Evolutionary conservation across 768 basidiomycete species (phyloP).

Genomic region (Hemileccinum rubropunctum): DNA sequence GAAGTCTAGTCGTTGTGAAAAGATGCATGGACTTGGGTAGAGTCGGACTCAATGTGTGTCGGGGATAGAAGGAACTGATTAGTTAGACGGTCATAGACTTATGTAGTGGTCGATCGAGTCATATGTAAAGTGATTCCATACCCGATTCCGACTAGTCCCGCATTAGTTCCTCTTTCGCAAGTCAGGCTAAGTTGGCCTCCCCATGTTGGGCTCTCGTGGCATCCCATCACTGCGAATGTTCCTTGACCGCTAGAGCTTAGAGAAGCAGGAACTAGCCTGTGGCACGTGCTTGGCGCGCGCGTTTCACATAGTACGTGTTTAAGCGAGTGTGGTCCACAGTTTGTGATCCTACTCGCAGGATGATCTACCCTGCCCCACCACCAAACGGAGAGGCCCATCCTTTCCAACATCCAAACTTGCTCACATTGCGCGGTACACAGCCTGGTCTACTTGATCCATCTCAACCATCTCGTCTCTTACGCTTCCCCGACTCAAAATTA

Average conservation of each 20-base stretch:
- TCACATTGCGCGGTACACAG: slow-evolving; percentile 37
- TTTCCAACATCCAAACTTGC: slow-evolving; percentile 12
- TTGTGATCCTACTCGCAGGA: background rate
- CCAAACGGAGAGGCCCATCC: slow-evolving; percentile 4
- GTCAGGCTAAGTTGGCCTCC: too few relatives aligned
- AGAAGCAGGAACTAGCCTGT: too few relatives aligned
- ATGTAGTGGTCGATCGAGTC: background rate
- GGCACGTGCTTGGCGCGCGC: slow-evolving; percentile 18
- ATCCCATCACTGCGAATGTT: too few relatives aligned
- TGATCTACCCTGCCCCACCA: slow-evolving; percentile 8
- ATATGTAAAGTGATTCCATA: background rate
- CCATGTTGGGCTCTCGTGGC: too few relatives aligned
- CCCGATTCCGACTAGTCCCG: background rate
- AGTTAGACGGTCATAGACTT: slow-evolving; percentile 1
- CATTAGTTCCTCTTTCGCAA: background rate
- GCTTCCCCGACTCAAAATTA: slow-evolving; percentile 54
- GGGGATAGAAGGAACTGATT: too few relatives aligned
- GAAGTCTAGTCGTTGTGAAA: slow-evolving; percentile 1
- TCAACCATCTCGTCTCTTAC: slow-evolving; percentile 62
- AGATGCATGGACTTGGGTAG: slow-evolving; percentile 14
- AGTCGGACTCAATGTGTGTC: slow-evolving; percentile 1
- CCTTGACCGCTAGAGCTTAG: too few relatives aligned
- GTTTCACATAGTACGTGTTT: background rate
- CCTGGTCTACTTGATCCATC: slow-evolving; percentile 68
- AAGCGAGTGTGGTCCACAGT: too few relatives aligned